A percentile compares a stretch with the other conserved stretches of the same genome.
Conservation (phyloP, 768 basidiomycete species). For the Fistulinella prunicolor region DNA sequence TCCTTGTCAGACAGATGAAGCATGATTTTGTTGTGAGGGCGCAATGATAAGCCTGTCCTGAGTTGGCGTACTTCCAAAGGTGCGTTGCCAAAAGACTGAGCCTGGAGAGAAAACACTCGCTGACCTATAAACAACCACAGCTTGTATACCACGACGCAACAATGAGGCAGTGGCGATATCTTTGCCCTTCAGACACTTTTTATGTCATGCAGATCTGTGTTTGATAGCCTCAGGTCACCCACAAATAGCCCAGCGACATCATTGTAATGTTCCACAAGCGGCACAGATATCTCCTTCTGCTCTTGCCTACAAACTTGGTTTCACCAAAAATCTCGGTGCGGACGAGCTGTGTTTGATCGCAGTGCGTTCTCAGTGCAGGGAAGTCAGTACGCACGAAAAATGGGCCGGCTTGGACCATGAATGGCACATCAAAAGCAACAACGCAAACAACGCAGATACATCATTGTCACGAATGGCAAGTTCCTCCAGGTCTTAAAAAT, state of each 20-base stretch:
- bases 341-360: constrained; percentile 80
- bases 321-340: constrained; percentile 80
- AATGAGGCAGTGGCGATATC: too few relatives aligned
- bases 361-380: constrained; percentile 80
- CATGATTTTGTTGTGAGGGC: too few relatives aligned
- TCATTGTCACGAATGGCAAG: constrained; percentile 83
- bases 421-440: constrained; percentile 31
- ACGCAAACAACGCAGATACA: constrained; percentile 66
- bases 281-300: constrained; percentile 80
- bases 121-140: too few relatives aligned
- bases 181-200: too few relatives aligned
- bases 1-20: too few relatives aligned
- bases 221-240: constrained; percentile 88
- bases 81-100: too few relatives aligned
- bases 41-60: too few relatives aligned
- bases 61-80: too few relatives aligned
- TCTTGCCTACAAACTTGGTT: constrained; percentile 69
- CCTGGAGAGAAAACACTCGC: too few relatives aligned
- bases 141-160: too few relatives aligned
- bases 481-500: constrained; percentile 86
- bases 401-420: constrained; percentile 44
- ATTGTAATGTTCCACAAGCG: constrained; percentile 80
- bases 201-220: too few relatives aligned
- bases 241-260: constrained; percentile 70
- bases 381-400: constrained; percentile 65